Percentiles rank a stretch among this genome's conserved stretches.
These are phyloP conservation scores for Fusarium algeriense DNA, from an alignment of 2,329 filamentous ascomycete species.

Conservation along the genomic window DNA sequence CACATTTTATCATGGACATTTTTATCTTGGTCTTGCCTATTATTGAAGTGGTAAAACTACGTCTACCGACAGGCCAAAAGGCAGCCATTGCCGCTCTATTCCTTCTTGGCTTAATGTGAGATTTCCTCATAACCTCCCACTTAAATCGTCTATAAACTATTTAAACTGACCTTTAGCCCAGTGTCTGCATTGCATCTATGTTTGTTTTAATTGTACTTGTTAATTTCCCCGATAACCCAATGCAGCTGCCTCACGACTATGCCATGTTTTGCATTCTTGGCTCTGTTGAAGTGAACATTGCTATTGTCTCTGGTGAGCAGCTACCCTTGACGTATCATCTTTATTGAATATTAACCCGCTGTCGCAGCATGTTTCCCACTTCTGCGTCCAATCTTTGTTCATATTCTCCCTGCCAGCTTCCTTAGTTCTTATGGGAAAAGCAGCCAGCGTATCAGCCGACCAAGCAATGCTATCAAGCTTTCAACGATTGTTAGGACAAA, in stretches of 20 bases:
- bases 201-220: slow-evolving; percentile 24
- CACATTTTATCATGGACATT: slow-evolving; percentile 51
- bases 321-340: rapidly evolving
- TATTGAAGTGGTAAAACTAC: slow-evolving; percentile 23
- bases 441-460: slow-evolving; percentile 33
- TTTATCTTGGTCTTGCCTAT: slow-evolving; percentile 49
- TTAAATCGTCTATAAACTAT: rapidly evolving
- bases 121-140: rapidly evolving
- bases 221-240: slow-evolving; percentile 16
- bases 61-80: neutral
- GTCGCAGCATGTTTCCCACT: slow-evolving; percentile 38
- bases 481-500: slow-evolving; percentile 17
- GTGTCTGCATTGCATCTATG: slow-evolving; percentile 35
- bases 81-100: slow-evolving; percentile 11
- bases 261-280: slow-evolving; percentile 31
- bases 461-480: slow-evolving; percentile 27
- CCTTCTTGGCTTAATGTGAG: slow-evolving; percentile 17
- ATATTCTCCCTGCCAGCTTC: slow-evolving; percentile 30
- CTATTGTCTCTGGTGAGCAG: slow-evolving; percentile 37
- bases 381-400: slow-evolving; percentile 35
- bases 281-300: slow-evolving; percentile 38
- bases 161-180: neutral
- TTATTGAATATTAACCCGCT: neutral
- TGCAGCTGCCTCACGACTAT: slow-evolving; percentile 39
- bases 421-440: slow-evolving; percentile 32